Percentiles rank a stretch among this genome's conserved stretches.
phyloP scores from a whole-genome alignment of 345 rosid genomes.

The Raphanus sativus region DNA sequence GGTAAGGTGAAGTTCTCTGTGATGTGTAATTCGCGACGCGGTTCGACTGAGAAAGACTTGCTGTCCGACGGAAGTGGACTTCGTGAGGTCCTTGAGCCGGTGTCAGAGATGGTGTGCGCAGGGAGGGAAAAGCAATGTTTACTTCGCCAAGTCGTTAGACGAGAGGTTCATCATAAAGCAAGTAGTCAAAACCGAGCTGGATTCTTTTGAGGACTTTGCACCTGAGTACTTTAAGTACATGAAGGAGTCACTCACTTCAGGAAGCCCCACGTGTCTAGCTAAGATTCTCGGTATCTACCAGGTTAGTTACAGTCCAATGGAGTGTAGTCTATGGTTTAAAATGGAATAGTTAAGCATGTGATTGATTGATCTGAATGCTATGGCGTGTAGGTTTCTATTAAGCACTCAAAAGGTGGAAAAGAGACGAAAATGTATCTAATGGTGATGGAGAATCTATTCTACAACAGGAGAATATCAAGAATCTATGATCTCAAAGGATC shows the following conservation, averaged over 20 bases:
- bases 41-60: slow-evolving; percentile 82
- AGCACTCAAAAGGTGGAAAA: slow-evolving; percentile 77
- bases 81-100: slow-evolving; percentile 84
- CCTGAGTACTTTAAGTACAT: slow-evolving; percentile 75
- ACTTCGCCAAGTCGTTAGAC: slow-evolving; percentile 89
- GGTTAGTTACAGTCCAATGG: slow-evolving; percentile 46
- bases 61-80: slow-evolving; percentile 78
- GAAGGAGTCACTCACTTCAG: slow-evolving; percentile 64
- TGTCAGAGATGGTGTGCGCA: slow-evolving; percentile 90
- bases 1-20: slow-evolving; percentile 84
- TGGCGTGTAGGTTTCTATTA: slow-evolving; percentile 65
- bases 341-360: not conserved
- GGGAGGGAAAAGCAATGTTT: slow-evolving; percentile 97
- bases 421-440: slow-evolving; percentile 90
- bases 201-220: slow-evolving; percentile 90
- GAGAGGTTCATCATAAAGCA: slow-evolving; percentile 95
- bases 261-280: slow-evolving; percentile 97
- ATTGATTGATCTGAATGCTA: slow-evolving; percentile 12
- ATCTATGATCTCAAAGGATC: slow-evolving; percentile 97
- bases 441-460: slow-evolving; percentile 99
- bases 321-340: not conserved
- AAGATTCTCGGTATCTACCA: slow-evolving; percentile 97
- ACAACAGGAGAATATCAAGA: slow-evolving; percentile 62
- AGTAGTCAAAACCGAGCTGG: slow-evolving; percentile 83
- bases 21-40: slow-evolving; percentile 81